A percentile compares a stretch with the other conserved stretches of the same genome.
These are phyloP conservation scores for Meyerozyma guilliermondii DNA, from an alignment of 1,139 yeast species.

Conservation along the genomic window DNA sequence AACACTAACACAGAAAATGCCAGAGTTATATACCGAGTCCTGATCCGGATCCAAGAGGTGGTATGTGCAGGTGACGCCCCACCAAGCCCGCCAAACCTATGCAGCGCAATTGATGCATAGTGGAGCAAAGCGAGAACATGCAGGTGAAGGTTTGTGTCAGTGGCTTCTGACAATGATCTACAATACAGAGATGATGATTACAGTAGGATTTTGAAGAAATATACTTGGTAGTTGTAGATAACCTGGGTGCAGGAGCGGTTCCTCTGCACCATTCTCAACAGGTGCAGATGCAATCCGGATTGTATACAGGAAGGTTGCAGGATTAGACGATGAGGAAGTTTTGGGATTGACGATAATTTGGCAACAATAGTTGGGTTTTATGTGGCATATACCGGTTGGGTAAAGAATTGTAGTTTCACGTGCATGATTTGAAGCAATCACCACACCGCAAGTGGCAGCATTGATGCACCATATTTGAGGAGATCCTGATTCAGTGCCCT, in stretches of 20 bases:
- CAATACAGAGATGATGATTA: neutral
- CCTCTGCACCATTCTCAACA: neutral
- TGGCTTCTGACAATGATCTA: neutral
- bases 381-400: neutral
- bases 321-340: neutral
- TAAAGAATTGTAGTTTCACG: no score
- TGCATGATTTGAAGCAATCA: no score
- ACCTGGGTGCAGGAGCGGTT: neutral
- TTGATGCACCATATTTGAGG: neutral
- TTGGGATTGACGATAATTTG: no score
- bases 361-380: neutral
- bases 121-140: neutral
- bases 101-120: neutral
- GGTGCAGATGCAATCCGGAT: neutral
- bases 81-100: constrained; percentile 1
- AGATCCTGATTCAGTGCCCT: neutral
- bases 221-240: neutral
- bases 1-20: neutral
- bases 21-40: constrained; percentile 2
- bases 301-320: neutral
- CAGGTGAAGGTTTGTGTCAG: neutral
- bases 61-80: constrained; percentile 2
- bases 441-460: neutral
- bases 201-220: neutral
- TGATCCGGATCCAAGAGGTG: constrained; percentile 2